phyloP scores from a whole-genome alignment of 306 rosid species.

The Prunus mira region DNA sequence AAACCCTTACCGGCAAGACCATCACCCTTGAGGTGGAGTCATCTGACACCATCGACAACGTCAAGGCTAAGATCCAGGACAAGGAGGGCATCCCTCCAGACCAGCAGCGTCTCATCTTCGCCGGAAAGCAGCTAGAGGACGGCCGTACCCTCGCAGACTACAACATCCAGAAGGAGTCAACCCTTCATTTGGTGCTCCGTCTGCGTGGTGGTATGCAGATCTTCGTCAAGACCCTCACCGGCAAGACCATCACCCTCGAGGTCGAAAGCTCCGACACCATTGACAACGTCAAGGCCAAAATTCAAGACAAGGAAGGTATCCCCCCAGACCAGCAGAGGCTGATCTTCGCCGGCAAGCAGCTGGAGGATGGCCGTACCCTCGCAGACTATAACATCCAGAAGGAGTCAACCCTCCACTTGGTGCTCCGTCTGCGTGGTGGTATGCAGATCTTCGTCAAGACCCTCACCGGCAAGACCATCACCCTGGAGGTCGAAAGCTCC shows the following conservation, averaged over 20 bases:
- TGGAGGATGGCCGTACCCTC: constrained; percentile 20
- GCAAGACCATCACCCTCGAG: constrained; percentile 35
- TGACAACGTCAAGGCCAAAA: constrained; percentile 31
- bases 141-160: constrained; percentile 31
- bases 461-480: constrained; percentile 69
- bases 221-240: constrained; percentile 41
- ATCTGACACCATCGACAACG: constrained; percentile 35
- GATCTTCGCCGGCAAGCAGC: constrained; percentile 33
- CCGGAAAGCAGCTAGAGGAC: constrained; percentile 33
- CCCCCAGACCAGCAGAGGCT: constrained; percentile 36
- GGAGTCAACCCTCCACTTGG: constrained; percentile 36
- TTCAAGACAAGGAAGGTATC: constrained; percentile 32
- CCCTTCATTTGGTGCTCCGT: constrained; percentile 37
- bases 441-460: constrained; percentile 60
- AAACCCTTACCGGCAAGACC: constrained; percentile 36
- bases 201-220: constrained; percentile 39
- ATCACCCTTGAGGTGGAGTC: constrained; percentile 35
- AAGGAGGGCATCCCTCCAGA: constrained; percentile 35
- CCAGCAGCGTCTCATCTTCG: constrained; percentile 32
- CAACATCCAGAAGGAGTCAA: constrained; percentile 37
- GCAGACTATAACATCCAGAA: constrained; percentile 39
- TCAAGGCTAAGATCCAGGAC: constrained; percentile 37
- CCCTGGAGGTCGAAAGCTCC: constrained; percentile 59
- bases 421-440: constrained; percentile 38
- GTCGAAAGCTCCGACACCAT: constrained; percentile 33